A percentile compares a stretch with the other conserved stretches of the same genome.
Evolutionary conservation across 352 stramenopile genomes (phyloP).

Genomic region (Globisporangium solare): DNA sequence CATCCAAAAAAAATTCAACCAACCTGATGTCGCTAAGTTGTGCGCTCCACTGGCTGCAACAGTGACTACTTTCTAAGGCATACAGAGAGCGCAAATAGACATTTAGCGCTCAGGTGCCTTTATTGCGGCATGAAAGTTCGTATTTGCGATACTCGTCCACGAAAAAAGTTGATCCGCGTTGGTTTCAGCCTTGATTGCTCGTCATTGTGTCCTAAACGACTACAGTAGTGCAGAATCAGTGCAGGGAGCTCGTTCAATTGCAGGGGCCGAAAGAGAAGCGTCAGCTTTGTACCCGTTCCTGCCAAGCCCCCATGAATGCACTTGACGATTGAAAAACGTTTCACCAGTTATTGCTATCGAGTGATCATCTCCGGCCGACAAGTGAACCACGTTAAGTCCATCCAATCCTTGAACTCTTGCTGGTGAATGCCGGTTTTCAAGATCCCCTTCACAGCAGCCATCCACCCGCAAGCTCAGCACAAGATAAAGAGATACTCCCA

Average conservation of each 20-base stretch:
- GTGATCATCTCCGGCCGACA: conserved; percentile 65
- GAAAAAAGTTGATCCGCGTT: conserved; percentile 66
- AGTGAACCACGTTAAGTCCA: conserved; percentile 44
- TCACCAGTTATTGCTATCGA: conserved; percentile 62
- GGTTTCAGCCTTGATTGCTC: conserved; percentile 45
- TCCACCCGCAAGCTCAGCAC: too few species aligned
- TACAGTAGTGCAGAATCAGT: conserved; percentile 12
- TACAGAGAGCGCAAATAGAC: neutral
- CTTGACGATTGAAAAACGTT: conserved; percentile 62
- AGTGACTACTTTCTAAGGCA: conserved; percentile 61
- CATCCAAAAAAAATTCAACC: neutral
- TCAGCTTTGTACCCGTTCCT: conserved; percentile 41
- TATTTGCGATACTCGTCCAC: conserved; percentile 32
- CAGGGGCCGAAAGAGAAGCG: too few species aligned
- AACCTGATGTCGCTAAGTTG: conserved; percentile 66
- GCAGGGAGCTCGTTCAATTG: neutral
- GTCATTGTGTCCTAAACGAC: conserved; percentile 66
- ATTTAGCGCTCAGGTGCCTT: neutral
- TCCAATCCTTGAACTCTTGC: conserved; percentile 38
- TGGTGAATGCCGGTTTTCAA: conserved; percentile 29
- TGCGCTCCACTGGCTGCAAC: conserved; percentile 51
- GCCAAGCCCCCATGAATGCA: conserved; percentile 76
- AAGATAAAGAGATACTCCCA: neutral
- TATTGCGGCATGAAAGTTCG: too few species aligned
- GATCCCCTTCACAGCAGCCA: conserved; percentile 30